Conservation (phyloP, 495 filamentous ascomycete species). For the Penicillium cataractarum region DNA sequence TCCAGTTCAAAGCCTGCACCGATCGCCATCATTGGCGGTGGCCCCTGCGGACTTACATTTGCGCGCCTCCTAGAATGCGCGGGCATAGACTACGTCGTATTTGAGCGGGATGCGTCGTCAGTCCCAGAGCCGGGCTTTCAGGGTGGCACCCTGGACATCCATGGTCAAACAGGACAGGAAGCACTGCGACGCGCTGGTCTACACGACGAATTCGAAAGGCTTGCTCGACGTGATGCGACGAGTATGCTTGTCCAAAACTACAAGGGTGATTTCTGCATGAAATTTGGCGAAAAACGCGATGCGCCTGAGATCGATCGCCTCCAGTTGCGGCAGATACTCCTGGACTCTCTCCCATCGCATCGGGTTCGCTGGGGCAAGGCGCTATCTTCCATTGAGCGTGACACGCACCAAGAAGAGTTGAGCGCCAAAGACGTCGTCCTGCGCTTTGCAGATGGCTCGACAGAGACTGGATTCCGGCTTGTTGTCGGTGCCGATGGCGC, state of each 20-base stretch:
- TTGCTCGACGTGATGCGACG: conserved; percentile 49
- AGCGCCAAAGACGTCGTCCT: conserved; percentile 1
- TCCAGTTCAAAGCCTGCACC: neutral
- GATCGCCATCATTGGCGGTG: conserved; percentile 62
- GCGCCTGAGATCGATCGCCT: conserved; percentile 44
- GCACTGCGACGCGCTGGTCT: conserved; percentile 57
- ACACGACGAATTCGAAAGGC: conserved; percentile 45
- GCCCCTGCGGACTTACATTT: conserved; percentile 57
- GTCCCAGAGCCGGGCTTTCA: conserved; percentile 25
- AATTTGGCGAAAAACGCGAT: conserved; percentile 18
- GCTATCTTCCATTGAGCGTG: conserved; percentile 11
- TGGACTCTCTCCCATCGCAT: conserved; percentile 39
- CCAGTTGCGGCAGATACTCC: conserved; percentile 46
- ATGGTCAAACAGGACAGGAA: conserved; percentile 50
- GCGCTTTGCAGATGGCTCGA: conserved; percentile 17
- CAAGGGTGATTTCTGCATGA: conserved; percentile 1
- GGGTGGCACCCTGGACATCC: conserved; percentile 60
- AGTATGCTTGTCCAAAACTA: conserved; percentile 24
- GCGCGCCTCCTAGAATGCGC: conserved; percentile 54
- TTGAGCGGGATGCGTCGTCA: conserved; percentile 49
- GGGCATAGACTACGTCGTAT: conserved; percentile 47
- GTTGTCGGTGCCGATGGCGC: conserved; percentile 64
- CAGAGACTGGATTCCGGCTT: conserved; percentile 20
- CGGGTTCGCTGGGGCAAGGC: conserved; percentile 45
- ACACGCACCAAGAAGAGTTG: neutral